Evolutionary conservation across 306 rosid genomes (phyloP), one percentile per base, ranked within the genome.

Genomic region (Acmispon strigosus): DNA sequence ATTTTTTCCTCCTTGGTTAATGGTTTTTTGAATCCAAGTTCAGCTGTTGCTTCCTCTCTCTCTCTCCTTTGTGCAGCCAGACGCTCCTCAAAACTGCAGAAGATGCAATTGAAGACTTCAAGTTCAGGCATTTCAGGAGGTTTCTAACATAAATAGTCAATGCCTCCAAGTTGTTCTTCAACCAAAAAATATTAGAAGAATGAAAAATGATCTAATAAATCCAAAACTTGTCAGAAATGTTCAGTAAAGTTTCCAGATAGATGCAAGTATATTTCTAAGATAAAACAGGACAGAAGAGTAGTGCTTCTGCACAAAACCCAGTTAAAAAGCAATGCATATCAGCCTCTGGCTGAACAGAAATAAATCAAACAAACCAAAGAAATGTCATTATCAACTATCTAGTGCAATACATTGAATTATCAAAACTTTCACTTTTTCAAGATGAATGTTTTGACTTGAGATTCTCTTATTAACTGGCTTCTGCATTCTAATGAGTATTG

Each of bases 31-130:
- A 89, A 94, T 52, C 99, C 99, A 76, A 86, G 95, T 72, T 94
- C 97, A 45, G 82, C 67, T 51, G 82, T 76, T 36, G 87, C 92
- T 45, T 71, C 53, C 73, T 94, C 99, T 78, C 86, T 87, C 78
- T 94, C 99, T 57, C 64, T 83, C 78, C 96, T 84, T 80, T 94
- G 99, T 70, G 96, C 95, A 75, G 90, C 92, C 64, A 94, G 84
- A 45, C 97, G 99, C 84, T 91, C 97, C 81, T 91, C 97, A 83
- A 91, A 94, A 82, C 99, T 94, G 85, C 68, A 82, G 72, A 78
- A 64, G 42, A 66, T 37, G 17, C 24, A 17, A 76, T 53, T 22
- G 43, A 67, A 66, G 54, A 69, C 53, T 44, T 49, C 75, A 62
- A 36, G 72, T 63, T 52, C 47, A 76, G 60, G 59, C 10, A 50